Evolutionary conservation across 371 early-diverging fungal species (phyloP).

Genomic region (Lichtheimia hyalospora): DNA sequence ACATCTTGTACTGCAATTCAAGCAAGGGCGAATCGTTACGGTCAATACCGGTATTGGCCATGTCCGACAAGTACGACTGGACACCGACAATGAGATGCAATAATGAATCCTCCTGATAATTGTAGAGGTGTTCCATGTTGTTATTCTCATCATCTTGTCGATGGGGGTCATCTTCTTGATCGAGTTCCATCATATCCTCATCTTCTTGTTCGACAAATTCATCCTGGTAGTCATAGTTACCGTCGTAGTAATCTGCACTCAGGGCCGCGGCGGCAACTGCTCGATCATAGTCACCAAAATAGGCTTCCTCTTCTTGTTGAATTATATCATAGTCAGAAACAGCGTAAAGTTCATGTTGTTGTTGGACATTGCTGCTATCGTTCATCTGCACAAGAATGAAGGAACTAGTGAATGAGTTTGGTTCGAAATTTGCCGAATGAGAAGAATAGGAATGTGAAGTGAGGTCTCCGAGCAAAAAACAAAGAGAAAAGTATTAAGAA

Average conservation of each 20-base stretch:
- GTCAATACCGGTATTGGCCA: conserved; percentile 16
- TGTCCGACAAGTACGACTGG: conserved; percentile 40
- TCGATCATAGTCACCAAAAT: conserved; percentile 35
- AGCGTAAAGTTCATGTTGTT: not conserved
- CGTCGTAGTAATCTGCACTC: conserved; percentile 24
- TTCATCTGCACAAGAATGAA: not conserved
- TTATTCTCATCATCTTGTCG: conserved; percentile 4
- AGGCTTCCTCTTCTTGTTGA: conserved; percentile 19
- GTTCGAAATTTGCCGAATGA: too few species aligned
- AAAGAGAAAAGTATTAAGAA: not conserved
- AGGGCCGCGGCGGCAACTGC: conserved; percentile 22
- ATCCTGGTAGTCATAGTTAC: not conserved
- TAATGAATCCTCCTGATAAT: conserved; percentile 29
- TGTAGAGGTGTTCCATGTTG: not conserved
- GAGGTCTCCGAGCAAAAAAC: conserved; percentile 2
- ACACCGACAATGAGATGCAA: conserved; percentile 40
- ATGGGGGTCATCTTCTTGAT: conserved; percentile 5
- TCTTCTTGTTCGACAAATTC: conserved; percentile 1
- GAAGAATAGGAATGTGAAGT: not conserved
- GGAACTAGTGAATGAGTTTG: not conserved
- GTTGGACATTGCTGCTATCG: not conserved
- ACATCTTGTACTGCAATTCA: conserved; percentile 49
- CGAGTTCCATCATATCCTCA: conserved; percentile 7
- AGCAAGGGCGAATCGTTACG: conserved; percentile 24
- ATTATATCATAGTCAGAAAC: not conserved